Base-by-base conservation (phyloP, 2,329 filamentous ascomycete species). In the Chaetomiaceae sp. region DNA sequence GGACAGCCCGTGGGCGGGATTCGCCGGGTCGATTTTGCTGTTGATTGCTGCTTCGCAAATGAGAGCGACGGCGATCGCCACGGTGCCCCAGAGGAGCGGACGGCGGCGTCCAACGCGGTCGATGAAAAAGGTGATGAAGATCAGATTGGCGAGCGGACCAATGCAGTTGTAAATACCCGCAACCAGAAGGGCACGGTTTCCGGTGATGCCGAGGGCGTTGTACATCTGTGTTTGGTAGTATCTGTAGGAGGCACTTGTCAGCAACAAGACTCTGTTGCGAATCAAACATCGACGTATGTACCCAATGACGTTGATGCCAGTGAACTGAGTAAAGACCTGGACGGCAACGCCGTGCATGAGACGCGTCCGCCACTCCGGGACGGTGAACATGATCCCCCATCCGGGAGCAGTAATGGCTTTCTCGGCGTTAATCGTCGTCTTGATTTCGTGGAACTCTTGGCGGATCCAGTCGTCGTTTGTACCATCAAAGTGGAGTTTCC, bases 261-360 rank as follows among this genome's bases (percentile, higher is more conserved):
- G 22, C 22, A n/a, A n/a, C n/a, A n/a, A n/a, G n/a, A n/a, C n/a
- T n/a, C n/a, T n/a, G n/a, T n/a, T n/a, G n/a, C 22, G 22, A 24
- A 24, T 24, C 22, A 24, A 14, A 6, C 11, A 27, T 20, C 12
- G 18, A 11, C n/a, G 7, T 19, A 12, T 38, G 26, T 81, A 83
- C 6, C 75, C 76, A 47, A 83, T 82, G 55, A 82, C 77, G 56
- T 78, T 50, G 36, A 53, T 76, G 35, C 77, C 78, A n/a, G 72
- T 75, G 56, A 84, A 74, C 52, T 84, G 81, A 38, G 80, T 79
- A 56, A 85, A 81, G 50, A 81, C 72, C 59, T 86, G 81, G 32
- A 83, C 74, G 11, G 26, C 78, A 63, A 34, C 75, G 75, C 18
- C 82, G 50, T 83, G 76, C 52, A 82, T 62, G 41, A 84, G 72